Base-by-base conservation (phyloP, 345 rosid species). In the Kandelia obovata region DNA sequence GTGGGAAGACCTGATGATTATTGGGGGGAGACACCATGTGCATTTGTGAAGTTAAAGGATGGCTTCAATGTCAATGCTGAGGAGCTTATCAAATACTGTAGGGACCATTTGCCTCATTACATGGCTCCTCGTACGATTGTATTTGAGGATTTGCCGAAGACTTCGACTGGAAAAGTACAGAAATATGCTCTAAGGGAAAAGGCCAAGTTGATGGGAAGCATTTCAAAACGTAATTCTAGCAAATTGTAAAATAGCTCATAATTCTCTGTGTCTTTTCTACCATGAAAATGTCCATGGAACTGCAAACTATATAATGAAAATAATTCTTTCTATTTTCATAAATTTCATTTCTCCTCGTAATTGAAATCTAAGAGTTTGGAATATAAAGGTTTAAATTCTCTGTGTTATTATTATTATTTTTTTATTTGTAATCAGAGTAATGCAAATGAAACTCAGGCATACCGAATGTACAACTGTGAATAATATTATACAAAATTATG, bases 201-300 rank as follows among this genome's bases (percentile, higher is more conserved):
- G 60, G 76, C 80, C 47, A 83, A 83, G 79, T 86, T 83, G 65
- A 72, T 87, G 86, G 92, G 87, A 69, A 88, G 92, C 88, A 67
- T 87, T 67, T 65, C 90, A 28, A 84, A 75, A 62, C 76, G 58
- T 57, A 78, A 58, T 20, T 60, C n/a, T 23, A 85, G 97, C 84
- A 91, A 81, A 84, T 62, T 91, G 61, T 91, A 69, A 83, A 52
- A 13, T 51, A 7, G 7, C 30, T 8, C 1, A 23, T 4, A 55
- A n/a, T 35, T 7, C 43, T 28, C 3, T 28, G 31, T 28, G 31
- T 28, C 2, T 7, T 34, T 34, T 6, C 5, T 34, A 34, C 43
- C 5, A 35, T 35, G 5, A 31, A 34, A 2, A 34, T 7, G 9
- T 34, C 1, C 7, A 34, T 34, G 1, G 37, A 10, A 34, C 37